phyloP scores from a whole-genome alignment of 1,139 yeast species.

The Wickerhamomyces sp. region DNA sequence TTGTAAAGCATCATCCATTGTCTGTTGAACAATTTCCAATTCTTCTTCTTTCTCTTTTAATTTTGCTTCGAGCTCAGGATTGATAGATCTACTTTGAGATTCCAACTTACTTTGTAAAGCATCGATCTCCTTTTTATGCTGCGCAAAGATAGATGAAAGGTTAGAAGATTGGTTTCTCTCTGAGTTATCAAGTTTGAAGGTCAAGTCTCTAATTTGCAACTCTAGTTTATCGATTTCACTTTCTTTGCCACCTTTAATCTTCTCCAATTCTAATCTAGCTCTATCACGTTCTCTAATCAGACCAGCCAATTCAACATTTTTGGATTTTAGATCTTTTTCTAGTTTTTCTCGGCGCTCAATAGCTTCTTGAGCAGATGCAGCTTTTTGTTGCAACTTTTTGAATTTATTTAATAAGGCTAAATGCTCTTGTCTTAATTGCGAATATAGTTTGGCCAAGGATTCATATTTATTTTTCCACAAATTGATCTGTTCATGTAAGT shows the following conservation, averaged over 20 bases:
- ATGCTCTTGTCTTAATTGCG: constrained; percentile 91
- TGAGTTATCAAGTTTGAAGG: constrained; percentile 54
- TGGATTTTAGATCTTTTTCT: constrained; percentile 80
- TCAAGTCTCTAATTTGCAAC: constrained; percentile 60
- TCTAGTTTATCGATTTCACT: constrained; percentile 65
- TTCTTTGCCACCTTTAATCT: constrained; percentile 61
- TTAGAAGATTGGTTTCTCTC: constrained; percentile 69
- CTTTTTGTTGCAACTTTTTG: constrained; percentile 83
- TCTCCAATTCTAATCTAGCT: constrained; percentile 78
- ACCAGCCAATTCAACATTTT: constrained; percentile 85
- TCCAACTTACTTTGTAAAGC: constrained; percentile 38
- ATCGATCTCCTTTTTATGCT: constrained; percentile 56
- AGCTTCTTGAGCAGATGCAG: constrained; percentile 90
- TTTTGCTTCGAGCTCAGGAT: constrained; percentile 38
- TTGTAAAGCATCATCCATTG: constrained; percentile 68
- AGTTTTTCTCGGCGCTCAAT: constrained; percentile 78
- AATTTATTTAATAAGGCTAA: constrained; percentile 73
- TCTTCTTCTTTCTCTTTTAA: constrained; percentile 73
- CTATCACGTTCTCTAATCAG: constrained; percentile 87
- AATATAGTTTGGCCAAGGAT: constrained; percentile 81
- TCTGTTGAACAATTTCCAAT: constrained; percentile 73
- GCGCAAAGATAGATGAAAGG: constrained; percentile 54
- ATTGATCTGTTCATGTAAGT: constrained; percentile 69
- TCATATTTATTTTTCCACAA: constrained; percentile 89
- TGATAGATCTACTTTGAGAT: constrained; percentile 15